Base-by-base conservation (phyloP, 2,329 filamentous ascomycete species). In the Rugonectria rugulosa region DNA sequence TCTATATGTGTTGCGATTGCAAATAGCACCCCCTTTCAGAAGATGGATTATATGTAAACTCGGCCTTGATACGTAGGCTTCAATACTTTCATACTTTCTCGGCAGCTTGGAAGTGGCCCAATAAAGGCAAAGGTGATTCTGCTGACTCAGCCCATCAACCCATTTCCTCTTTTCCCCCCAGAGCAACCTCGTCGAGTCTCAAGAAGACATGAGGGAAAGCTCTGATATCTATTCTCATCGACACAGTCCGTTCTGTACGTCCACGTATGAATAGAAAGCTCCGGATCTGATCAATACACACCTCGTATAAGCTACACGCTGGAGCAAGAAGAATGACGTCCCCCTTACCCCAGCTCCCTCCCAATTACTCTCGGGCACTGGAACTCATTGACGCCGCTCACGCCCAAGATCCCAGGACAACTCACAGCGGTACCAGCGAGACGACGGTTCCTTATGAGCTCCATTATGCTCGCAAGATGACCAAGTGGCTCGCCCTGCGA, bases 391-490 rank as follows among this genome's bases (percentile, higher is more conserved):
- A 95, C 75, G 81, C 83, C 50, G 91, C 88, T 37, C 75, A 77
- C 59, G 66, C 69, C 34, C 47, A 72, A 36, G 75, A 77, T 53
- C 68, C 73, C 10, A 74, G 70, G 31, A 67, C 58, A 34, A 60
- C 79, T 56, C 72, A n/a, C n/a, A n/a, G 79, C 45, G 78, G 75
- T 14, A 70, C 77, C 23, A 68, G 77, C 53, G 73, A 79, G 49
- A 74, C 71, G 56, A 65, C 71, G 6, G 66, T 87, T 2, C 89
- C 91, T 1, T 92, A 91, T 74, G 92, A 96, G 74, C 85, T 94
- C 2, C 87, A 92, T 76, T 96, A 96, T 71, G 90, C 91, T 6
- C 81, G 82, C 45, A 87, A 91, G 73, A 93, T 93, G 88, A 91
- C 88, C 45, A 75, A 78, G 26, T 95, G 90, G 81, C 86, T 96